Evolutionary conservation across 1,284 basidiomycete species (phyloP).

Genomic region (Singerocomus rubriflavus): DNA sequence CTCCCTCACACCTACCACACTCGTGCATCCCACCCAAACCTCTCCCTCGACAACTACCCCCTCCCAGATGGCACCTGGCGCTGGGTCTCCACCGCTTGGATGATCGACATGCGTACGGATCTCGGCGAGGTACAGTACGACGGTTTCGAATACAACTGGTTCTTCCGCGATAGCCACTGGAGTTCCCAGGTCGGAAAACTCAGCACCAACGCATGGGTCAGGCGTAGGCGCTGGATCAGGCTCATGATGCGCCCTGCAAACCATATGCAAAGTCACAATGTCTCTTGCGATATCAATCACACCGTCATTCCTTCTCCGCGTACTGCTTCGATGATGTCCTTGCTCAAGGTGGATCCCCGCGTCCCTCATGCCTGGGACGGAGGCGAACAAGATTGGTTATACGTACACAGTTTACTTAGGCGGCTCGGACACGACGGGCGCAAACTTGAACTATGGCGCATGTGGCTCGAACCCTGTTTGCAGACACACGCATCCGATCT

Average conservation of each 20-base stretch:
- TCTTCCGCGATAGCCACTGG: constrained; percentile 65
- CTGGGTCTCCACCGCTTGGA: constrained; percentile 77
- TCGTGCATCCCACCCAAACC: constrained; percentile 46
- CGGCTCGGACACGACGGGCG: constrained; percentile 59
- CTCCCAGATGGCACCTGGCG: constrained; percentile 77
- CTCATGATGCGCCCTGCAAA: constrained; percentile 69
- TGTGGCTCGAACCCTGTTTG: constrained; percentile 49
- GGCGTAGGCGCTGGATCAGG: constrained; percentile 72
- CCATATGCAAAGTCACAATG: constrained; percentile 12
- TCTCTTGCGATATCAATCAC: neutral
- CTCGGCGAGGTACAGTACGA: constrained; percentile 71
- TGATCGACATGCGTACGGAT: constrained; percentile 81
- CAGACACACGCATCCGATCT: constrained; percentile 5
- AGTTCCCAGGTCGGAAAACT: constrained; percentile 54
- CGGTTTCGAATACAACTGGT: constrained; percentile 81
- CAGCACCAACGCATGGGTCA: constrained; percentile 66
- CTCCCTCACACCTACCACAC: constrained; percentile 44
- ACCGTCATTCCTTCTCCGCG: neutral
- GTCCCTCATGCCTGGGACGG: constrained; percentile 43
- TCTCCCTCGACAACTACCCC: constrained; percentile 64
- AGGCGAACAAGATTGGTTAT: constrained; percentile 56
- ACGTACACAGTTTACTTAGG: constrained; percentile 52
- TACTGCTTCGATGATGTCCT: constrained; percentile 6
- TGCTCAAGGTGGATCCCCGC: constrained; percentile 29
- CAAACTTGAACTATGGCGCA: constrained; percentile 68